Base-by-base conservation (phyloP, 2,329 filamentous ascomycete genomes). In the Neofusicoccum parvum region DNA sequence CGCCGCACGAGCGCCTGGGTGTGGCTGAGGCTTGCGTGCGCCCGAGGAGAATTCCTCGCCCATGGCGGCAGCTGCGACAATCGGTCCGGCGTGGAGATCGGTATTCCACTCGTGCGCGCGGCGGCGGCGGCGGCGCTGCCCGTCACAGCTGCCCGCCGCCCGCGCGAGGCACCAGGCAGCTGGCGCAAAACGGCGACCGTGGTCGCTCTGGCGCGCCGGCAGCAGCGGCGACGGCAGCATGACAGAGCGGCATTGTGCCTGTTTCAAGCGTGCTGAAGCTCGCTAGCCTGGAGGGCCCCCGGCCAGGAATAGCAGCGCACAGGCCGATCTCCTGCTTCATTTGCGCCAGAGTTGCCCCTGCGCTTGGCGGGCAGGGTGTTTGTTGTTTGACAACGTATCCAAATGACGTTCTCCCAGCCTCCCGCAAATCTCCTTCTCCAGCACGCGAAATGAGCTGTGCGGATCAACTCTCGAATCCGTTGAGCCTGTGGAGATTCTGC, bases 361-460 rank as follows among this genome's bases (percentile, higher is more conserved):
- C n/a, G 39, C 54, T 59, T 59, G 54, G 54, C 54, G 54, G 54
- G 54, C 54, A 59, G 39, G 39, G 54, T 43, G 54, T 59, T 59
- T 59, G 54, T 32, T 59, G 54, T 59, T 59, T 59, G 54, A 59
- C 54, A 59, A 59, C 54, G 54, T 59, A 59, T 43, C 54, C 54
- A 37, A 59, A 62, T 62, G 58, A 62, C 58, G 58, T 62, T 62
- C 58, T 50, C 58, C 58, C 58, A 62, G 58, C 58, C 58, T 62
- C 58, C 43, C 58, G 46, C 58, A 62, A 62, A 62, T 62, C 58
- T 62, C 58, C 46, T 45, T 59, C 54, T 45, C 54, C 54, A 59
- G 54, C 54, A 59, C 58, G 58, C 58, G 58, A 62, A 62, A 62
- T 62, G 58, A 62, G 58, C 54, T 34, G 54, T 59, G 54, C 54